Evolutionary conservation across 202 grass and related monocot species (phyloP), one percentile per base, ranked within the genome.

Genomic region (Schoenoplectus tabernaemontani): DNA sequence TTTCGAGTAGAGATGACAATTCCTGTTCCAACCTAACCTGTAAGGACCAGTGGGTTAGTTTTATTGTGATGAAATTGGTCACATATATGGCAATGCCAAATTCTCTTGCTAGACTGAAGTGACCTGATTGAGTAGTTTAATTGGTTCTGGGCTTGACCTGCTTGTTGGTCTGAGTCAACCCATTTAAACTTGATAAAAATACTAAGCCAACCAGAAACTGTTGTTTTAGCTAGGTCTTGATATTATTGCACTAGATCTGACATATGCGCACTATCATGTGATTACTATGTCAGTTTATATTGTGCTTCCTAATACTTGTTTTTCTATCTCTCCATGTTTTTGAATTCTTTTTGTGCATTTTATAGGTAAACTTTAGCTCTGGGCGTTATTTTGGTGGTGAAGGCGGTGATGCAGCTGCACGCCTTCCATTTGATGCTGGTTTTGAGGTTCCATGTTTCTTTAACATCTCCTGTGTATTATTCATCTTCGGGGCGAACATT

Each of bases 291-390:
- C 19, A 44, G 39, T 23, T 8, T 69, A 44, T 70, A 9, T 66
- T 66, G 36, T 66, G 17, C n/a, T 41, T 66, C 2, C 41, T 66
- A 37, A 28, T 39, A 11, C 43, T 44, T 33, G 5, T 81, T 43
- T 30, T 53, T 59, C 76, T 32, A 2, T 34, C 20, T 57, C 20
- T 53, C 10, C 17, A 64, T 5, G 64, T 61, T 17, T 63, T 79
- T 68, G n/a, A 34, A 88, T 84, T 15, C 12, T 38, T 10, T 44
- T 70, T 46, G 42, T 71, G 37, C 24, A 65, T 34, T 30, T 83
- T 84, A 32, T 80, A 99, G 96, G 92, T 96, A 74, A 99, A 99
- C 85, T 99, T 93, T 72, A 99, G 96, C 57, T 92, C 96, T 54
- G 96, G 96, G 8, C 84, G 88, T 74, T 99, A 99, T 84, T 99